Base-by-base conservation (phyloP, 164 flowering plant genomes). In the Piper betle region DNA sequence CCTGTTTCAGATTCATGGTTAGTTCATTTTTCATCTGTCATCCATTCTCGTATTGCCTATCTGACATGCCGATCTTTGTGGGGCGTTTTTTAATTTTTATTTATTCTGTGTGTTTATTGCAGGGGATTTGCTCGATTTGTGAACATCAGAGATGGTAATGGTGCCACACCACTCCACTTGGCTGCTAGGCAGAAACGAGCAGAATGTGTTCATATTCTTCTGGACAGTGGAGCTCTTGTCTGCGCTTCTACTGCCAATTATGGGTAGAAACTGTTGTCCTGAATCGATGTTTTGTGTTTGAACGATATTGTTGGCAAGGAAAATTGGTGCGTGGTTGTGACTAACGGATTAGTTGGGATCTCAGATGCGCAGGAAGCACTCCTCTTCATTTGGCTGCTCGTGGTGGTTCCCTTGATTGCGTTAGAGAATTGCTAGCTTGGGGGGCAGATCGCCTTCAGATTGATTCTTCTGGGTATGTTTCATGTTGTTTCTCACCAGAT, bases 361-460 rank as follows among this genome's bases (percentile, higher is more conserved):
- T 89, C 66, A 71, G 87, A 73, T 96, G 90, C 70, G 86, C 85
- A 0, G 97, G 94, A 46, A 88, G 91, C 75, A 86, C 94, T 7
- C 85, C 99, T 17, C 93, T 93, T 78, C 99, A 93, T 86, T 74
- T 93, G 79, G 99, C 97, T 57, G 99, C 99, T 33, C 80, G 92
- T 90, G 33, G 33, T 25, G 33, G 33, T 25, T 25, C 33, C 33
- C 33, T 25, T 25, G 33, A 25, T 25, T 25, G 95, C 68, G 74
- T 92, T 53, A 78, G 98, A 2, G 81, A 81, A 70, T 63, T 92
- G 81, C 82, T 92, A 50, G 96, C 98, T 2, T 92, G 96, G 96
- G 98, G 96, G 33, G 95, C 96, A 3, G 96, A 92, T 75, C 33
- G 33, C 33, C 33, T 25, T 25, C 33, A 25, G 33, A 25, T 25